Percentiles rank a stretch among this genome's conserved stretches.
Conservation (phyloP, 2,329 filamentous ascomycete species). For the Talaromyces pinophilus region DNA sequence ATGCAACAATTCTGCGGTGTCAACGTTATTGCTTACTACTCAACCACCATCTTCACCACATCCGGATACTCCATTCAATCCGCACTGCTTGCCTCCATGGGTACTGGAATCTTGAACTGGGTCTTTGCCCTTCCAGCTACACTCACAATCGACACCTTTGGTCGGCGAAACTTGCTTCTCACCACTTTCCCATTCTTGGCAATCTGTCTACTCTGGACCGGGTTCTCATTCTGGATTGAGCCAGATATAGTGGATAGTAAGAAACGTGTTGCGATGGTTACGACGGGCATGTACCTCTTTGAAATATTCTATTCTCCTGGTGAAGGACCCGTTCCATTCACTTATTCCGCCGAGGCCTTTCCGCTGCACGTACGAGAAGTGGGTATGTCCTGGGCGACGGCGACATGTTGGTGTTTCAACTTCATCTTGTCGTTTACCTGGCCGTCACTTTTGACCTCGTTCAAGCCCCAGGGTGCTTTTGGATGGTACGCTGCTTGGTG, state of each 20-base stretch:
- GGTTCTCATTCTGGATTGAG: slow-evolving; percentile 55
- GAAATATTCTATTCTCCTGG: slow-evolving; percentile 58
- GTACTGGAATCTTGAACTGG: slow-evolving; percentile 67
- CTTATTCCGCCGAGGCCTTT: slow-evolving; percentile 66
- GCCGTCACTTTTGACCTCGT: slow-evolving; percentile 51
- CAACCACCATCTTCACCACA: slow-evolving; percentile 61
- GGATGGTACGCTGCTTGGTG: slow-evolving; percentile 60
- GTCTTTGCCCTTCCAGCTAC: slow-evolving; percentile 65
- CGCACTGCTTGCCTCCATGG: slow-evolving; percentile 62
- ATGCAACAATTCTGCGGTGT: slow-evolving; percentile 49
- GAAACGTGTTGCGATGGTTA: slow-evolving; percentile 45
- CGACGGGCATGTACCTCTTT: slow-evolving; percentile 49
- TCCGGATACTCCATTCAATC: slow-evolving; percentile 54
- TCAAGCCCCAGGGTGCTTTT: slow-evolving; percentile 57
- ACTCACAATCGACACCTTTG: slow-evolving; percentile 67
- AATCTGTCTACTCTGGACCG: slow-evolving; percentile 51
- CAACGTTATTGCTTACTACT: slow-evolving; percentile 64
- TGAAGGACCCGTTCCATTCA: slow-evolving; percentile 64
- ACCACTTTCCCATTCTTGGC: slow-evolving; percentile 65
- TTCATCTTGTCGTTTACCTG: slow-evolving; percentile 56
- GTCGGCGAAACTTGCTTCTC: slow-evolving; percentile 62
- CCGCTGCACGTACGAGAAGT: slow-evolving; percentile 63
- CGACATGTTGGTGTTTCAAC: slow-evolving; percentile 60
- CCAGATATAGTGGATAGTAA: slow-evolving; percentile 32
- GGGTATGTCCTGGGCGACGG: slow-evolving; percentile 61